Evolutionary conservation across 73 alveolate genomes (phyloP), one percentile per base, ranked within the genome.

Genomic region (Paramecium biaurelia): DNA sequence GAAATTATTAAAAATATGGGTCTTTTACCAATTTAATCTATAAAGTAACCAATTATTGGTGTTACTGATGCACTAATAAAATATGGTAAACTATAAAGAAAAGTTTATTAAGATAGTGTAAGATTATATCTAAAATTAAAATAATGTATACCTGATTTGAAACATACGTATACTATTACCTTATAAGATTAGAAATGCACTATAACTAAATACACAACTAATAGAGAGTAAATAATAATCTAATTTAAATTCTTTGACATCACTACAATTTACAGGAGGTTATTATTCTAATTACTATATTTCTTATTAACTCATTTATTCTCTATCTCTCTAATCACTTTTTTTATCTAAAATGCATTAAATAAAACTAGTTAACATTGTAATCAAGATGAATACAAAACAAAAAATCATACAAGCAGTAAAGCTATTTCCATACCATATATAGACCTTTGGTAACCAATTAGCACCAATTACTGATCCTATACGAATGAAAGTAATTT

Each of bases 301-400:
- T 63, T 63, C 82, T 63, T 63, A 7, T 63, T 24, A 26, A 23
- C 47, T 63, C 82, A 63, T 28, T 49, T 58, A 20, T 58, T 58
- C 34, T 58, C 76, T 58, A 63, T 63, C 82, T 63, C 82, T 63
- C 45, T 63, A 1, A 63, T 63, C 82, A 24, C 82, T 63, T 63
- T 10, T 32, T 24, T 63, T 10, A 28, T 58, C 76, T 4, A 58
- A 8, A 4, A 24, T n/a, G 20, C 34, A 24, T 58, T 58, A 18
- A 9, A 58, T 58, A 8, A 58, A 28, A 58, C 76, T 24, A 58
- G 76, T 58, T 7, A 58, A 3, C 76, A 58, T 58, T 9, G 76
- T 63, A 11, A 63, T 28, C 21, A 63, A 28, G 24, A 63, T 63
- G 24, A 63, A 23, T 63, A 18, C 6, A 63, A 26, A 63, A 32